These are phyloP conservation scores for Fusarium sp. DNA, from an alignment of 2,329 filamentous ascomycete species.

Conservation along the genomic window DNA sequence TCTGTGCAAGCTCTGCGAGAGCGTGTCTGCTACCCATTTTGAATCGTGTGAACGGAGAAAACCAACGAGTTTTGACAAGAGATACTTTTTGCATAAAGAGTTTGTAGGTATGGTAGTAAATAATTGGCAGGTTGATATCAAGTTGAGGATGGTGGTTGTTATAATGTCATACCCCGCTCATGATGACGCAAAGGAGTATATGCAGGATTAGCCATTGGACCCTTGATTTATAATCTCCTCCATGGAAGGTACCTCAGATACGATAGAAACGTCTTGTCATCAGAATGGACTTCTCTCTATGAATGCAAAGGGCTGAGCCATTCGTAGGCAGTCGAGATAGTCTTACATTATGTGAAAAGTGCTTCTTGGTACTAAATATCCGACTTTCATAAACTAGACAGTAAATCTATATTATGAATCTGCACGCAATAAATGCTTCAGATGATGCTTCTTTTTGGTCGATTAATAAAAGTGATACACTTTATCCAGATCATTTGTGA, in stretches of 20 bases:
- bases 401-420: neutral
- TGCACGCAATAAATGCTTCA: neutral
- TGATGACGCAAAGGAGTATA: slow-evolving; percentile 30
- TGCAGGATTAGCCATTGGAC: neutral
- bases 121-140: neutral
- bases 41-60: neutral
- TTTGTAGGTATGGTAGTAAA: neutral
- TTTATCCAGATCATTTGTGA: neutral
- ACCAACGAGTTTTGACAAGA: neutral
- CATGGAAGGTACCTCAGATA: neutral
- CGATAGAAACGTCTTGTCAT: neutral
- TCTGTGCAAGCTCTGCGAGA: slow-evolving; percentile 18
- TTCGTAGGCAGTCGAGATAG: neutral
- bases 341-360: neutral
- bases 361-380: neutral
- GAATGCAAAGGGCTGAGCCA: rapidly evolving
- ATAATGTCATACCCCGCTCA: slow-evolving; percentile 33
- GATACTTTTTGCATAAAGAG: neutral
- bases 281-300: neutral
- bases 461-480: slow-evolving; percentile 6
- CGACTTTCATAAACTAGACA: neutral
- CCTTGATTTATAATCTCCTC: slow-evolving; percentile 37
- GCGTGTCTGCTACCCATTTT: neutral
- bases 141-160: neutral
- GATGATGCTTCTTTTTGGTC: neutral